A percentile compares a stretch with the other conserved stretches of the same genome.
These are phyloP conservation scores for Purpureocillium takamizusanense DNA, from an alignment of 2,329 filamentous ascomycete genomes.

Conservation along the genomic window DNA sequence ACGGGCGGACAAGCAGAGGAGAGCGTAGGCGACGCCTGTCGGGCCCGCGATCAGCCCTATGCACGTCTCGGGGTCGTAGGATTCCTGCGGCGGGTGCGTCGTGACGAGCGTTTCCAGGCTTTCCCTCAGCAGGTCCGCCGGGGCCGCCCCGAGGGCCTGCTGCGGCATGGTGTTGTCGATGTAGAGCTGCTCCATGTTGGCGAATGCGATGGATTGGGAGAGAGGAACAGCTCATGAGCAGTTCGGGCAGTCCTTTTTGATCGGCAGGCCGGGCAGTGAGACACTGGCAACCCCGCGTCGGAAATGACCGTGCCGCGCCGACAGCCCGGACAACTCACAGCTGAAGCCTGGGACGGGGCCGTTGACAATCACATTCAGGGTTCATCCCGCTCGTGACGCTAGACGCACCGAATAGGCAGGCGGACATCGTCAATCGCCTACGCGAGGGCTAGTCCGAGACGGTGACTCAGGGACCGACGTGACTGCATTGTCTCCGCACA, in stretches of 20 bases:
- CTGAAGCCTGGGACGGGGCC: not conserved
- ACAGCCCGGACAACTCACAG: not conserved
- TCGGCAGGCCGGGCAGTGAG: too few species aligned
- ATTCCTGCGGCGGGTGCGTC: slow-evolving; percentile 24
- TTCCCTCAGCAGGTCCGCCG: slow-evolving; percentile 18
- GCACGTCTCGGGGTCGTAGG: slow-evolving; percentile 23
- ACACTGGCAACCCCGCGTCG: too few species aligned
- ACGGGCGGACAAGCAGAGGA: slow-evolving; percentile 35
- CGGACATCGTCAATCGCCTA: not conserved
- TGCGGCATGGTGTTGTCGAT: slow-evolving; percentile 20
- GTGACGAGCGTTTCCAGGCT: slow-evolving; percentile 27
- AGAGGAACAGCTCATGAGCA: too few species aligned
- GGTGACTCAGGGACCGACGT: too few species aligned
- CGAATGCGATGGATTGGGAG: not conserved
- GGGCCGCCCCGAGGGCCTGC: slow-evolving; percentile 17
- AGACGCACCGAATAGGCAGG: not conserved
- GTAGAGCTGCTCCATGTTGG: slow-evolving; percentile 18
- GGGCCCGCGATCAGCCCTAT: slow-evolving; percentile 45
- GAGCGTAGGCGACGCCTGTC: slow-evolving; percentile 46
- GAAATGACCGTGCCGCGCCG: too few species aligned
- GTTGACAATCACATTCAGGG: too few species aligned
- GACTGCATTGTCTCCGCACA: too few species aligned
- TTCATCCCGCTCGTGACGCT: too few species aligned
- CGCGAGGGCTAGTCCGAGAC: too few species aligned
- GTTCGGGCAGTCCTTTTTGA: too few species aligned